phyloP scores from a whole-genome alignment of 176 grass and related monocot species.

The Secale cereale region DNA sequence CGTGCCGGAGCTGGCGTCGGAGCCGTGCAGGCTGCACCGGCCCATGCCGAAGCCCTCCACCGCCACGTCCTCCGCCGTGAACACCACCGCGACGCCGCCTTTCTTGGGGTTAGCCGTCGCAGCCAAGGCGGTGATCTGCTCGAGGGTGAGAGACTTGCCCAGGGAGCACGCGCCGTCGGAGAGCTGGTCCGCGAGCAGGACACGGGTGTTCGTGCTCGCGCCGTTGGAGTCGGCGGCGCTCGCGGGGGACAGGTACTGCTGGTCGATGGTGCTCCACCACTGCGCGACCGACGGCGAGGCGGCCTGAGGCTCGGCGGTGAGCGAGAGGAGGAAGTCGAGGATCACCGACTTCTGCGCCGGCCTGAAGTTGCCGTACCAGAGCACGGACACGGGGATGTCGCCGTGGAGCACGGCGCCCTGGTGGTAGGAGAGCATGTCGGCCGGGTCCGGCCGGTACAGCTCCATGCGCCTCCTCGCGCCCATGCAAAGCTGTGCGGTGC shows the following conservation, averaged over 20 bases:
- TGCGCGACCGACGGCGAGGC: slow-evolving; percentile 46
- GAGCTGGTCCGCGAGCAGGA: slow-evolving; percentile 44
- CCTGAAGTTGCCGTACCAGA: slow-evolving; percentile 72
- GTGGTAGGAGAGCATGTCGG: slow-evolving; percentile 68
- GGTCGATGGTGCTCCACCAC: slow-evolving; percentile 78
- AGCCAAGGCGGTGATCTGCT: slow-evolving; percentile 51
- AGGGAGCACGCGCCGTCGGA: slow-evolving; percentile 45
- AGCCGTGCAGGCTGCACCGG: slow-evolving; percentile 54
- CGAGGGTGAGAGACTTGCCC: slow-evolving; percentile 55
- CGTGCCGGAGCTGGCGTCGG: slow-evolving; percentile 44
- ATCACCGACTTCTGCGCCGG: slow-evolving; percentile 59
- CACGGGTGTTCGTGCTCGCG: background rate
- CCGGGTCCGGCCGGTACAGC: slow-evolving; percentile 33
- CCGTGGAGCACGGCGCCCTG: slow-evolving; percentile 54
- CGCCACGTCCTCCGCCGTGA: slow-evolving; percentile 61
- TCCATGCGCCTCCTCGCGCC: slow-evolving; percentile 50
- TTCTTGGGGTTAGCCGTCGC: background rate
- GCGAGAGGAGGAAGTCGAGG: slow-evolving; percentile 69
- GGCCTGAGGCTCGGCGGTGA: slow-evolving; percentile 26
- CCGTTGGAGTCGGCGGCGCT: background rate
- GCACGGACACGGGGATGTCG: slow-evolving; percentile 50
- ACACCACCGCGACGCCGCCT: slow-evolving; percentile 46
- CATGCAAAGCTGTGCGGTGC: slow-evolving; percentile 1
- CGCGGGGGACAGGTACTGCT: slow-evolving; percentile 58
- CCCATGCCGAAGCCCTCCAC: slow-evolving; percentile 67